Conservation (phyloP, 2,329 filamentous ascomycete genomes). For the Phialocephala sp. region DNA sequence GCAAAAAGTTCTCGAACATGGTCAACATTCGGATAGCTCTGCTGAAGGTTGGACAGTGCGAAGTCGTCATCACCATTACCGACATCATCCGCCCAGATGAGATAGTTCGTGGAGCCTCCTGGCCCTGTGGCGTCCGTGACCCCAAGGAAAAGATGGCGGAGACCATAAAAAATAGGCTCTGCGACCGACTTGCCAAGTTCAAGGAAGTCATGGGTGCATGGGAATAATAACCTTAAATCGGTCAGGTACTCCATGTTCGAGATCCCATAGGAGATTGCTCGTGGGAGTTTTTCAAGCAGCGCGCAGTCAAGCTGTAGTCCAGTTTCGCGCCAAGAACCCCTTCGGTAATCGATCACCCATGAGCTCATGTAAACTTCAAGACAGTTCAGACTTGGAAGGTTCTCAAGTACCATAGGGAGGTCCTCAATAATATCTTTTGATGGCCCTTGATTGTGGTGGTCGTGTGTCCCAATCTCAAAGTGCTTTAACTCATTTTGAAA, state of each 20-base stretch:
- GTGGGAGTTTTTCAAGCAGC: not conserved
- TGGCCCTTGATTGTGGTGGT: not conserved
- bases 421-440: not conserved
- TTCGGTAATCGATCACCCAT: not conserved
- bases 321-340: not conserved
- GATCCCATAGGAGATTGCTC: not conserved
- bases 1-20: not conserved
- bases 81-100: not conserved
- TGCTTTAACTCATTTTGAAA: not conserved
- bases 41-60: not conserved
- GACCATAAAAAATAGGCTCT: not conserved
- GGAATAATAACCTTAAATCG: not conserved
- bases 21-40: not conserved
- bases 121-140: not conserved
- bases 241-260: not conserved
- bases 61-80: not conserved
- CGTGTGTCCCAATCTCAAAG: not conserved
- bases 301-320: not conserved
- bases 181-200: not conserved
- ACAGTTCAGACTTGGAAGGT: not conserved
- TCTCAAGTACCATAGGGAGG: not conserved
- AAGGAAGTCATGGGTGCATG: not conserved
- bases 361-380: not conserved
- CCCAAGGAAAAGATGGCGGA: not conserved
- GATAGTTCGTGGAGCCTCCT: not conserved